Evolutionary conservation across 345 rosid genomes (phyloP).

Genomic region (Mallotus nudiflorus): DNA sequence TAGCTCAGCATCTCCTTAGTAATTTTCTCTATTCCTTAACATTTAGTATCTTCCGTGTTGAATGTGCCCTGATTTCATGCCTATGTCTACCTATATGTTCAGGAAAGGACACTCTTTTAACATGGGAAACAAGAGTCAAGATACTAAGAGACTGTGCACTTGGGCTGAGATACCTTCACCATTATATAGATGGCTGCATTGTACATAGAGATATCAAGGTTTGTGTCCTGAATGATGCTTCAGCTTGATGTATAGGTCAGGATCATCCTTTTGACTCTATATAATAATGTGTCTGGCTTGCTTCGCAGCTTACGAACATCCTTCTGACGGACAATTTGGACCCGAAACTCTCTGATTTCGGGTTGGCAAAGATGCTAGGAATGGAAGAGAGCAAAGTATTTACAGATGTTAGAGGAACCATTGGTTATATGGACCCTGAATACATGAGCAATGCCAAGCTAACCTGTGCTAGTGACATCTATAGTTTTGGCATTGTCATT

Average conservation of each 20-base stretch:
- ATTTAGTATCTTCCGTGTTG: background rate
- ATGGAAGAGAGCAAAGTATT: conserved; percentile 75
- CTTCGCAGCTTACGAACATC: conserved; percentile 62
- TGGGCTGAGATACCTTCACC: conserved; percentile 60
- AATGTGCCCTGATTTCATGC: background rate
- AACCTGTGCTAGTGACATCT: conserved; percentile 64
- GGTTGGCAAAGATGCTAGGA: conserved; percentile 63
- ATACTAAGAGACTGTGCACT: conserved; percentile 55
- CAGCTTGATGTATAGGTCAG: background rate
- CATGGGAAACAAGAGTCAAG: conserved; percentile 64
- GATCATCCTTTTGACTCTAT: too few species aligned
- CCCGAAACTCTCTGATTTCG: conserved; percentile 66
- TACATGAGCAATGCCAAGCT: conserved; percentile 69
- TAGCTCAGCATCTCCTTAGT: conserved; percentile 60
- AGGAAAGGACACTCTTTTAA: conserved; percentile 48
- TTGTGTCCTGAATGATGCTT: background rate
- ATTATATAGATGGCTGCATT: conserved; percentile 58
- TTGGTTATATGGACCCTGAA: conserved; percentile 76
- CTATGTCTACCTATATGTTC: background rate
- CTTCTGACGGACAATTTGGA: conserved; percentile 58
- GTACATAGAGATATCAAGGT: conserved; percentile 77
- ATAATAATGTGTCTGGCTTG: background rate
- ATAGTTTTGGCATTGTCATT: conserved; percentile 64
- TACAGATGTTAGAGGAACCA: conserved; percentile 76
- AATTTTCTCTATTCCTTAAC: conserved; percentile 1